Conservation (phyloP, 208 protist genomes). For the Leishmania guyanensis region DNA sequence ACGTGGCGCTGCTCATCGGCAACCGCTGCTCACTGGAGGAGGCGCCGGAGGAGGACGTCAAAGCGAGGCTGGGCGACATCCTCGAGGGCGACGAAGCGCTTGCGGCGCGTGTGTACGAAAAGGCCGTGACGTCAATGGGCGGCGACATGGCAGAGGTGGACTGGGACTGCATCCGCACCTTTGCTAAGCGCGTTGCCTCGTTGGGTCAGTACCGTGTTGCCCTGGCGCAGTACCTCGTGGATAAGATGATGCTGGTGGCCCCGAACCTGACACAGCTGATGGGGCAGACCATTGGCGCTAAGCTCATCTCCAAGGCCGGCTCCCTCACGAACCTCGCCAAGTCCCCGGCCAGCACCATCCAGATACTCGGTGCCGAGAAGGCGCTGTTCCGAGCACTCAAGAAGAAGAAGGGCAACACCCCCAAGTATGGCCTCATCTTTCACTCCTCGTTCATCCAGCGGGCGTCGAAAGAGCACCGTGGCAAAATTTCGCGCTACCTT, state of each 20-base stretch:
- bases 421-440: slow-evolving; percentile 99
- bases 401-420: slow-evolving; percentile 98
- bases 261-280: slow-evolving; percentile 98
- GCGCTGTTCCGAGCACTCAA: slow-evolving; percentile 99
- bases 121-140: slow-evolving; percentile 97
- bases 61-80: slow-evolving; percentile 75
- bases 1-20: slow-evolving; percentile 89
- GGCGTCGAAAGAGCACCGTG: slow-evolving; percentile 98
- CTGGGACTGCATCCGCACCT: slow-evolving; percentile 95
- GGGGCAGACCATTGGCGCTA: slow-evolving; percentile 98
- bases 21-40: slow-evolving; percentile 77
- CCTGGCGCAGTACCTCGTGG: slow-evolving; percentile 96
- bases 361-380: slow-evolving; percentile 99
- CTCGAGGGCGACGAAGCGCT: slow-evolving; percentile 84
- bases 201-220: slow-evolving; percentile 92
- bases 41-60: slow-evolving; percentile 72
- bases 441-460: slow-evolving; percentile 98
- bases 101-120: slow-evolving; percentile 89
- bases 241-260: slow-evolving; percentile 96
- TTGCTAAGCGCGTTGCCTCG: slow-evolving; percentile 94
- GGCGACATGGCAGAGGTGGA: slow-evolving; percentile 96
- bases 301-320: slow-evolving; percentile 98
- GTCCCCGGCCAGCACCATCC: slow-evolving; percentile 99
- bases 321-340: slow-evolving; percentile 99
- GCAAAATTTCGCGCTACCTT: slow-evolving; percentile 98